These are phyloP conservation scores for Aspergillus alliaceus DNA, from an alignment of 2,329 filamentous ascomycete genomes.

Conservation along the genomic window DNA sequence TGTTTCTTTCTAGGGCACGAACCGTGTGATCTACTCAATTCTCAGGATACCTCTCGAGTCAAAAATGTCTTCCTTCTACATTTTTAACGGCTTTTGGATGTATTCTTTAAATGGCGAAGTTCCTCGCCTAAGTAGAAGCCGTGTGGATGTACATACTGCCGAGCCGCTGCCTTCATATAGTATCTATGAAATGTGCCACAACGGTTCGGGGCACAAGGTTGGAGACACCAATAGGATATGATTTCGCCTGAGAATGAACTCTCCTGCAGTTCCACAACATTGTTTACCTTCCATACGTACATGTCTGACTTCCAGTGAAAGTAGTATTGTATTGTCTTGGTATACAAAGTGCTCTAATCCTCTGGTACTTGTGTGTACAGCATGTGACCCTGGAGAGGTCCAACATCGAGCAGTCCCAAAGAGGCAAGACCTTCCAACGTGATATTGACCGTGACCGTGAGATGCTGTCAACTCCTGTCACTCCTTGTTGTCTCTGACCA, in stretches of 20 bases:
- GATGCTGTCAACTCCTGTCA: not conserved
- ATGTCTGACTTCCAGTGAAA: not conserved
- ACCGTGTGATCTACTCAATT: not conserved
- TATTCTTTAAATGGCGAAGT: not conserved
- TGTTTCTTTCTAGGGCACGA: not conserved
- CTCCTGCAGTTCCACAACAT: not conserved
- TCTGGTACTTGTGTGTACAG: not conserved
- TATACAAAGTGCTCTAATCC: not conserved
- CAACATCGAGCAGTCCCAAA: not conserved
- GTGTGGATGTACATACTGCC: not conserved
- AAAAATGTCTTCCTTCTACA: not conserved
- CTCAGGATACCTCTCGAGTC: not conserved
- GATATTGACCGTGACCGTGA: not conserved
- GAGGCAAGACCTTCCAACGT: not conserved
- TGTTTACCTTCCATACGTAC: not conserved
- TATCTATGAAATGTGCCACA: not conserved
- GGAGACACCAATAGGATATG: not conserved
- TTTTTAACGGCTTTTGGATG: not conserved
- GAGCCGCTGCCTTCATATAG: not conserved
- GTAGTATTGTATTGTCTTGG: no score
- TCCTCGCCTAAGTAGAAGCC: not conserved
- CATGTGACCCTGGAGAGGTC: not conserved
- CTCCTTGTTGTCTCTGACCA: not conserved
- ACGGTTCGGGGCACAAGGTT: no score
- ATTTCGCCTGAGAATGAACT: not conserved